phyloP scores from a whole-genome alignment of 139 green algal species.

The Tetradesmus lagerheimii region DNA sequence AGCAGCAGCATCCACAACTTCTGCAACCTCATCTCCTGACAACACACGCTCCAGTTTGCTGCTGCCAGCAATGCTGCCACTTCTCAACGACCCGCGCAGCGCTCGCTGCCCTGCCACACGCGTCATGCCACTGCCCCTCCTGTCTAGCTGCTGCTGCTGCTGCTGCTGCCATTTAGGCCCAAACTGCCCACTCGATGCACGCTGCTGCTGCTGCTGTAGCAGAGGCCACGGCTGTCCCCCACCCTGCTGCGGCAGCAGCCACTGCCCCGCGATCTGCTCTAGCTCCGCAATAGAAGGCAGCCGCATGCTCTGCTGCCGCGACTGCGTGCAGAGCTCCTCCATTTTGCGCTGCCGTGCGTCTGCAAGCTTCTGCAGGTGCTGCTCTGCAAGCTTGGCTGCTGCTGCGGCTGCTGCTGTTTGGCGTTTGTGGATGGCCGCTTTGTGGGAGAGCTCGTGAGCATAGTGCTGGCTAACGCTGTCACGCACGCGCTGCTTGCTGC shows the following conservation, averaged over 20 bases:
- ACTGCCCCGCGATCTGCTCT: neutral
- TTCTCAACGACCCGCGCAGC: neutral
- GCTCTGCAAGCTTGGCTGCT: neutral
- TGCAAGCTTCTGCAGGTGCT: constrained; percentile 25
- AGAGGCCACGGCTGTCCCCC: neutral
- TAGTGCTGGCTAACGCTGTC: neutral
- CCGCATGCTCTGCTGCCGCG: neutral
- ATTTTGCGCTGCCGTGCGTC: neutral
- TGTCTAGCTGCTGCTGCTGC: neutral
- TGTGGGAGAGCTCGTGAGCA: neutral
- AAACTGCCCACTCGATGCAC: neutral
- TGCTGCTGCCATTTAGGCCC: neutral
- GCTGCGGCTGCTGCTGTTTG: neutral
- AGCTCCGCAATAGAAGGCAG: neutral
- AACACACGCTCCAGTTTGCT: neutral
- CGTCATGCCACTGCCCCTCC: neutral
- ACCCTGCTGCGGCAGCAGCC: neutral
- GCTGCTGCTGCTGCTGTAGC: constrained; percentile 12
- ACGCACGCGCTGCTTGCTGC: neutral
- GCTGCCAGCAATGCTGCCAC: neutral
- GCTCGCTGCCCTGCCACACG: neutral
- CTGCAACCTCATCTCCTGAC: neutral
- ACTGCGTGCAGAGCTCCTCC: neutral
- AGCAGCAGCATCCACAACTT: neutral
- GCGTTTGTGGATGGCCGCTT: neutral